Evolutionary conservation across 202 grass and related monocot genomes (phyloP), one percentile per base, ranked within the genome.

Genomic region (Tripidium arundinaceum): DNA sequence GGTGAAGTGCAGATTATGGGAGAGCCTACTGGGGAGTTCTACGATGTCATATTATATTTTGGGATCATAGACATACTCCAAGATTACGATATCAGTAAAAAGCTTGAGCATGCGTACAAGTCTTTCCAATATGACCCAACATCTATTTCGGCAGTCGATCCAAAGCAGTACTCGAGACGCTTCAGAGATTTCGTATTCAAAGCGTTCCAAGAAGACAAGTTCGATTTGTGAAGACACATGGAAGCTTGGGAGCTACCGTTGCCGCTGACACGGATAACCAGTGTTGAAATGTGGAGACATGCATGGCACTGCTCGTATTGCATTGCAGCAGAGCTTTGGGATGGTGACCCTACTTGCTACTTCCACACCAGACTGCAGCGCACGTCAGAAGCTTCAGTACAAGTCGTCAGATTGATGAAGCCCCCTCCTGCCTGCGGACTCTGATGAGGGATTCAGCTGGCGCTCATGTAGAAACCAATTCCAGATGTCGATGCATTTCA

Each of bases 31-130:
- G 92, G 92, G 58, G 88, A 98, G 43, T 94, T 81, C 60, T 98
- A 93, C 12, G 88, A 94, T 36, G 88, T 98, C 40, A 55, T 94
- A 77, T 70, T 98, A 74, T 92, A 89, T 64, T 98, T 98, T 16
- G 94, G 94, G 70, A 98, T 98, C 63, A 98, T 98, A 73, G 94
- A 98, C 86, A 98, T 98, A 78, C 90, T 98, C 69, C 94, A 98
- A 87, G 94, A 94, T 52, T 98, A 98, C 25, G 94, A 98, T 87
- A 98, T 98, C 79, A 92, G 92, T 86, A 98, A 98, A 76, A 98
- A 94, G 69, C 88, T 98, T 25, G 94, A 98, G 84, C 94, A 98
- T 52, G 94, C 90, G 64, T 98, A 98, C 83, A 98, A 98, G 68
- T 91, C 94, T 10, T 89, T 94, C 57, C 91, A 94, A 61, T 91